A percentile compares a stretch with the other conserved stretches of the same genome.
phyloP scores from a whole-genome alignment of 177 flowering plant species.

The Vitis hybrid region DNA sequence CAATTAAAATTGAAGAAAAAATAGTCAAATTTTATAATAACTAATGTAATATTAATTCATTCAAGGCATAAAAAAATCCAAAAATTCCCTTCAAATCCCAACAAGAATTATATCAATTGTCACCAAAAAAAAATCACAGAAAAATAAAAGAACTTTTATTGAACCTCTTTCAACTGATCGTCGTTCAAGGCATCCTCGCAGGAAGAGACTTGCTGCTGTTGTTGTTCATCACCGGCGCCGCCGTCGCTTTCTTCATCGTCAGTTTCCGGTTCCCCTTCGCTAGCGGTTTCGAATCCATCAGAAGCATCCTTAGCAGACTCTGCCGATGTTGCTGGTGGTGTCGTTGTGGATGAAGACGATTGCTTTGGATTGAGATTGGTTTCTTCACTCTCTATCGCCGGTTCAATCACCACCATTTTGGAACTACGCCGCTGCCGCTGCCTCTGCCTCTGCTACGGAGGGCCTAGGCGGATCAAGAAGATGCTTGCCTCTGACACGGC shows the following conservation, averaged over 20 bases:
- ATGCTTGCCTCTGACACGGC: too few species aligned
- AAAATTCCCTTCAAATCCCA: background rate
- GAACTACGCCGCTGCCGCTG: background rate
- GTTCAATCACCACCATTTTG: slow-evolving; percentile 46
- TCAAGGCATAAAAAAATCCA: too few species aligned
- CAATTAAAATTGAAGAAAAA: too few species aligned
- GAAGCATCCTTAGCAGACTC: slow-evolving; percentile 18
- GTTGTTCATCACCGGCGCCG: background rate
- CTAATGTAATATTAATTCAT: too few species aligned
- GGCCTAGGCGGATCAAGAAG: too few species aligned
- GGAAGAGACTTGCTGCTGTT: background rate
- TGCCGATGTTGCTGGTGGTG: background rate
- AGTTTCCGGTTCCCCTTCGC: slow-evolving; percentile 39
- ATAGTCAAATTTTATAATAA: too few species aligned
- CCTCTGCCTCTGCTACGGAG: too few species aligned
- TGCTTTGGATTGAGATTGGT: background rate
- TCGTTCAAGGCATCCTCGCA: background rate
- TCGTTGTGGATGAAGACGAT: background rate
- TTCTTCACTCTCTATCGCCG: slow-evolving; percentile 19
- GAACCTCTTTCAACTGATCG: slow-evolving; percentile 11
- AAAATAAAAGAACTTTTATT: background rate
- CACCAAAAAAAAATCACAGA: background rate
- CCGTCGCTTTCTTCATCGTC: slow-evolving; percentile 21
- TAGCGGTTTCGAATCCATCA: slow-evolving; percentile 69
- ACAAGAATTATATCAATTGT: too few species aligned